Evolutionary conservation across 1,139 yeast genomes (phyloP).

Genomic region (Scheffersomyces titani): DNA sequence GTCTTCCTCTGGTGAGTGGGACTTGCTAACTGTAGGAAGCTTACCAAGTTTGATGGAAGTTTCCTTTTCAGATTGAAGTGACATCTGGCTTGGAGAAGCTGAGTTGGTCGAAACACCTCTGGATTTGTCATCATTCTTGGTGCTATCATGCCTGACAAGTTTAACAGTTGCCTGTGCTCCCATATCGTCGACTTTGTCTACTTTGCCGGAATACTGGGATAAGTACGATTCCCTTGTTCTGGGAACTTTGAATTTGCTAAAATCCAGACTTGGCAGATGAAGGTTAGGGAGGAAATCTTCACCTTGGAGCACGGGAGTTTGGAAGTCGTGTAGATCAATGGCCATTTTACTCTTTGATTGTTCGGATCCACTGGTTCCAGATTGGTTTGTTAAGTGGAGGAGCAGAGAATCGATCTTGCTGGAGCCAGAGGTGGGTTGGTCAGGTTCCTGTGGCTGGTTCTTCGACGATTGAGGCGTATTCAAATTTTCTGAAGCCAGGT

Average conservation of each 20-base stretch:
- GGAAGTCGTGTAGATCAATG: not conserved
- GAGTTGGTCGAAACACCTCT: not conserved
- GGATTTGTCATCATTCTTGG: not conserved
- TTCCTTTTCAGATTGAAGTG: not conserved
- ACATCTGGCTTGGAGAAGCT: conserved; percentile 3
- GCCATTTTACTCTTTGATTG: not conserved
- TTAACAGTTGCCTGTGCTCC: conserved; percentile 14
- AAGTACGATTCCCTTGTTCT: conserved; percentile 23
- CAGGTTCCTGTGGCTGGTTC: not conserved
- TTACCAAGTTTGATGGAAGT: conserved; percentile 19
- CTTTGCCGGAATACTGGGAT: conserved; percentile 32
- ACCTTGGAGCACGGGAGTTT: not conserved
- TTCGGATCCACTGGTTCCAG: not conserved
- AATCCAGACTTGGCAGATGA: not conserved
- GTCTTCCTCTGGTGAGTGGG: conserved; percentile 2
- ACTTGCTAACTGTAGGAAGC: conserved; percentile 14
- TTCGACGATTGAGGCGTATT: not conserved
- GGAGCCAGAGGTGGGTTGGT: not conserved
- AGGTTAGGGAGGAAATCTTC: not conserved
- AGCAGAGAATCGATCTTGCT: not conserved
- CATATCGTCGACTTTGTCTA: conserved; percentile 16
- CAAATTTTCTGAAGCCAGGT: conserved; percentile 7
- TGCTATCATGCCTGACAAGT: conserved; percentile 5
- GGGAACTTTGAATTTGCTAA: conserved; percentile 1
- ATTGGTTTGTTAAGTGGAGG: not conserved